Evolutionary conservation across 2,329 filamentous ascomycete species (phyloP).

Genomic region (Gaeumannomyces sp.): DNA sequence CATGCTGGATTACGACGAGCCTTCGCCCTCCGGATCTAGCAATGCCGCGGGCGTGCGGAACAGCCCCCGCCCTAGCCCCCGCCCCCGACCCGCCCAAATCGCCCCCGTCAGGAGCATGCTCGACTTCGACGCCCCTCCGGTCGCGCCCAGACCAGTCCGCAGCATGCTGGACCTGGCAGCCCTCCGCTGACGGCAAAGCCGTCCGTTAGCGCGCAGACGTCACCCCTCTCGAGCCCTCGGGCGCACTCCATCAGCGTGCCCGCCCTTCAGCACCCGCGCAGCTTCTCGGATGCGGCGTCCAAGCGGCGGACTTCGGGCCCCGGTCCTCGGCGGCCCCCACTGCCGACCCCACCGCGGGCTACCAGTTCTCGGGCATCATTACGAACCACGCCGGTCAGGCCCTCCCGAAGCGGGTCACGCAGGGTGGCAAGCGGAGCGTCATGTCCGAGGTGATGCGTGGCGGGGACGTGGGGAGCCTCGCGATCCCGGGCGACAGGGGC

Average conservation of each 20-base stretch:
- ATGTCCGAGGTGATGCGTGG: constrained; percentile 51
- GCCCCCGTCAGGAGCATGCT: constrained; percentile 60
- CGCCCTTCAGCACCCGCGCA: constrained; percentile 36
- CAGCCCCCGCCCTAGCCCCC: constrained; percentile 37
- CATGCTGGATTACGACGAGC: constrained; percentile 54
- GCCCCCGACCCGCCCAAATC: constrained; percentile 30
- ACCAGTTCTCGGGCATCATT: constrained; percentile 56
- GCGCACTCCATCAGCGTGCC: constrained; percentile 21
- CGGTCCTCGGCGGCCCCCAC: constrained; percentile 23
- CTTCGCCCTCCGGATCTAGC: constrained; percentile 13
- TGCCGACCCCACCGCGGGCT: constrained; percentile 43
- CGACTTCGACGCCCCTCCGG: constrained; percentile 43
- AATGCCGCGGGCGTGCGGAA: constrained; percentile 20
- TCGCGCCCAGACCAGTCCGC: constrained; percentile 28
- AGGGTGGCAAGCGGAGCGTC: constrained; percentile 35
- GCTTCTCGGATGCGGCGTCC: constrained; percentile 47
- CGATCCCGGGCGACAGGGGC: constrained; percentile 40
- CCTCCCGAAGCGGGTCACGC: constrained; percentile 46
- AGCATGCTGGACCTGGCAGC: constrained; percentile 48
- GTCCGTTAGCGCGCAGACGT: constrained; percentile 38
- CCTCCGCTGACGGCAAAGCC: constrained; percentile 24
- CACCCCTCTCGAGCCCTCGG: constrained; percentile 32
- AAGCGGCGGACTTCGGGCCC: constrained; percentile 41
- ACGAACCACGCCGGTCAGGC: constrained; percentile 43
- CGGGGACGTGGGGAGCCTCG: constrained; percentile 42